Base-by-base conservation (phyloP, 2,329 filamentous ascomycete species). In the Biscogniauxia marginata region DNA sequence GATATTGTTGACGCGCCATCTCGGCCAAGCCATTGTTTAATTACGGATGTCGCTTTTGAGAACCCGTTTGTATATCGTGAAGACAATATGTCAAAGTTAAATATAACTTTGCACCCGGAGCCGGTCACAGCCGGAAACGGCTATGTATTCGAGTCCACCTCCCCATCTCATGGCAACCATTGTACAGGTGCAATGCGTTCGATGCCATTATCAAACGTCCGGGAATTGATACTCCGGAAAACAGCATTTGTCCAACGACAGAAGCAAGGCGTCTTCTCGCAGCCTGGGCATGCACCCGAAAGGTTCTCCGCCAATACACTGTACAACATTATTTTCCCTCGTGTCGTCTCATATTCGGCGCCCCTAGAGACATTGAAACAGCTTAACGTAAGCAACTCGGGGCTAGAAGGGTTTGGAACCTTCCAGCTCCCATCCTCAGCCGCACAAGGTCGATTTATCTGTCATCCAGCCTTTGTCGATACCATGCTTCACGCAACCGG, bases 401-500 rank as follows among this genome's bases (percentile, higher is more conserved):
- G 67, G 1, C 57, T 63, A 44, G 61, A 63, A 49, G 61, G 51
- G 7, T 56, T 39, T 23, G 61, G 61, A 2, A 54, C 45, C 8
- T 51, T 63, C 6, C 30, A 55, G 23, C 43, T 59, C 13, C 46
- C 52, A 19, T 11, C 52, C 7, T 49, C 54, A 1, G 18, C 54
- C n/a, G 21, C 50, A 19, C 6, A 50, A 3, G 57, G 53, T 9
- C 60, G 52, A 43, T 68, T 65, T 44, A 56, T 67, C 16, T 62
- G 61, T 34, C 60, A 64, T 11, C 67, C 67, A 4, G 61, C 63
- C 2, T 67, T 71, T 50, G 61, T 66, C 16, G 70, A 71, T 46
- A 70, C 67, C 2, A 57, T 71, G 13, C 66, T 71, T 0, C 70
- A 71, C 46, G 64, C 67, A 2, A 67, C 70, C 1, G 70, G 70